Evolutionary conservation across 2,329 filamentous ascomycete species (phyloP).

Genomic region (Dactylellina parvicollis): DNA sequence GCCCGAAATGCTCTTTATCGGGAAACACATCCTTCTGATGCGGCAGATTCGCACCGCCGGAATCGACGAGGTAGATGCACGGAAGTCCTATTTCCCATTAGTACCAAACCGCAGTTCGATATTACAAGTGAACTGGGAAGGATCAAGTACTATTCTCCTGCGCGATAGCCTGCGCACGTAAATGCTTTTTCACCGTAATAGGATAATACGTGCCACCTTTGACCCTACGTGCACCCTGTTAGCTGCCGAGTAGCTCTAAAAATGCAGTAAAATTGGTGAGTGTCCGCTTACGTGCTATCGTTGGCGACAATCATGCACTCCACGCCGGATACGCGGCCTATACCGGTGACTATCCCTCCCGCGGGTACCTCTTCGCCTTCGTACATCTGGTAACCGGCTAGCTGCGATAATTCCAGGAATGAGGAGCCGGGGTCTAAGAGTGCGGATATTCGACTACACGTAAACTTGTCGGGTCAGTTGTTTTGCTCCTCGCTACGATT

Average conservation of each 20-base stretch:
- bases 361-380: conserved; percentile 86
- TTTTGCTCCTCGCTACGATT: too few relatives aligned
- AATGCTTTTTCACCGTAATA: conserved; percentile 96
- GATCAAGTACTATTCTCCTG: conserved; percentile 85
- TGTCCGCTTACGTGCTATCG: conserved; percentile 75
- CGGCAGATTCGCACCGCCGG: conserved; percentile 91
- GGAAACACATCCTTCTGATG: conserved; percentile 97
- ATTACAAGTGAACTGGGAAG: too few relatives aligned
- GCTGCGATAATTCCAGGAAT: conserved; percentile 91
- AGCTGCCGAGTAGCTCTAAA: not conserved
- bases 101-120: too few relatives aligned
- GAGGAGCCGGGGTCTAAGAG: conserved; percentile 88
- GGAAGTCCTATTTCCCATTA: conserved; percentile 64
- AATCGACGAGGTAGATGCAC: conserved; percentile 96
- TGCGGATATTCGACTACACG: conserved; percentile 74
- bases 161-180: conserved; percentile 89
- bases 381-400: conserved; percentile 88
- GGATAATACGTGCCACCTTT: conserved; percentile 98
- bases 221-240: conserved; percentile 64
- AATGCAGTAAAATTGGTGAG: not conserved
- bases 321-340: conserved; percentile 89
- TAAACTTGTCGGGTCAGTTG: too few relatives aligned
- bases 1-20: conserved; percentile 91
- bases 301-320: conserved; percentile 94
- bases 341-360: conserved; percentile 89